Base-by-base conservation (phyloP, 345 rosid species). In the Dipteronia sinensis region DNA sequence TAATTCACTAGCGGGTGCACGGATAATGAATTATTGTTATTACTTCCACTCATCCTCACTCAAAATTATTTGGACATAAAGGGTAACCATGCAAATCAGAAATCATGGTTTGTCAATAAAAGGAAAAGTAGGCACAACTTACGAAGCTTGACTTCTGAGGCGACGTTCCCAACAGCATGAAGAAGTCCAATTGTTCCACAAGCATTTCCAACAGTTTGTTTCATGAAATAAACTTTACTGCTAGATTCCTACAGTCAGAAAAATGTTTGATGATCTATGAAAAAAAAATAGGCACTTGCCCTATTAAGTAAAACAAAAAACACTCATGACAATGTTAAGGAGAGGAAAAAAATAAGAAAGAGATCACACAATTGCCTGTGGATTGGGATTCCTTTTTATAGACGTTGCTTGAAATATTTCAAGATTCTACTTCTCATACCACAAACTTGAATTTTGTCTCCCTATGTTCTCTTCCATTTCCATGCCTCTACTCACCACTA, bases 131-230 rank as follows among this genome's bases (percentile, higher is more conserved):
- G 61, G 75, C 17, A 71, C 38, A 69, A 82, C 94, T 90, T 82
- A 93, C 98, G 23, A 25, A 93, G 92, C 58, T 91, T 92, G 88
- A 94, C 76, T 69, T 88, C 81, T 11, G 99, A 92, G 71, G 88
- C 87, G 67, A 92, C 69, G 83, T 96, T 96, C 77, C 98, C 99
- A 77, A 96, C 81, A 71, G 97, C 92, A 80, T 96, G 99, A 84
- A 96, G 97, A 84, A 94, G 95, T 7, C 97, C 99, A 76, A 94
- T 84, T 47, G 99, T 96, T 86, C 99, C 98, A 84, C 99, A 96
- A 74, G 98, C 98, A 87, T 96, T 96, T 74, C 97, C 98, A 55
- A 94, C 98, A 70, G 98, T 96, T 89, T 94, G 99, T 79, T 85
- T 92, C 97, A 94, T 90, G 88, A 92, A 96, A 82, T 92, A 96